Percentiles rank a stretch among this genome's conserved stretches.
Conservation (phyloP, 306 rosid genomes). For the Casuarina equisetifolia region DNA sequence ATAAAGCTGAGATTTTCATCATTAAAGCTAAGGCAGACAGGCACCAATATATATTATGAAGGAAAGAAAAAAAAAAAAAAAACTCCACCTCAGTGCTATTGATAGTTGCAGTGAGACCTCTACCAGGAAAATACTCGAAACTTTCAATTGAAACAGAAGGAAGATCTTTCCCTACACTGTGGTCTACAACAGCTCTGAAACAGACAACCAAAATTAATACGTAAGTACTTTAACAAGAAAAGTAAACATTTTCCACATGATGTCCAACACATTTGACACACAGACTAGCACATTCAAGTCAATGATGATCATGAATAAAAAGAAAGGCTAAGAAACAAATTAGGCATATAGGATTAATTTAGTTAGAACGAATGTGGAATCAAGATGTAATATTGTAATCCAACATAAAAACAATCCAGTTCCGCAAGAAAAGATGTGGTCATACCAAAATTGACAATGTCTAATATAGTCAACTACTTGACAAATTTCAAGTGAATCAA, state of each 20-base stretch:
- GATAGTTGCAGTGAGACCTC: slow-evolving; percentile 88
- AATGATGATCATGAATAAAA: slow-evolving; percentile 17
- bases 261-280: slow-evolving; percentile 22
- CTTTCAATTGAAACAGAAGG: slow-evolving; percentile 92
- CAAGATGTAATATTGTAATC: background rate
- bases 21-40: background rate
- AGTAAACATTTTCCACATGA: slow-evolving; percentile 21
- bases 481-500: background rate
- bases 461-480: background rate
- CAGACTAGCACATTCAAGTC: slow-evolving; percentile 4
- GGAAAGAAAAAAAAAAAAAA: background rate
- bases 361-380: background rate
- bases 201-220: slow-evolving; percentile 16
- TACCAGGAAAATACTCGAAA: slow-evolving; percentile 94
- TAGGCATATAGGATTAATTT: background rate
- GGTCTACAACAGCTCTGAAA: slow-evolving; percentile 97
- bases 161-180: slow-evolving; percentile 89
- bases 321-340: background rate
- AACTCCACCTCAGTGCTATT: slow-evolving; percentile 63
- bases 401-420: background rate
- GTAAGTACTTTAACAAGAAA: slow-evolving; percentile 13
- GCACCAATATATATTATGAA: background rate
- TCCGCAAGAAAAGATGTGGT: background rate
- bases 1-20: background rate
- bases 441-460: background rate